phyloP scores from a whole-genome alignment of 495 filamentous ascomycete species.

The Gamarada debralockiae region DNA sequence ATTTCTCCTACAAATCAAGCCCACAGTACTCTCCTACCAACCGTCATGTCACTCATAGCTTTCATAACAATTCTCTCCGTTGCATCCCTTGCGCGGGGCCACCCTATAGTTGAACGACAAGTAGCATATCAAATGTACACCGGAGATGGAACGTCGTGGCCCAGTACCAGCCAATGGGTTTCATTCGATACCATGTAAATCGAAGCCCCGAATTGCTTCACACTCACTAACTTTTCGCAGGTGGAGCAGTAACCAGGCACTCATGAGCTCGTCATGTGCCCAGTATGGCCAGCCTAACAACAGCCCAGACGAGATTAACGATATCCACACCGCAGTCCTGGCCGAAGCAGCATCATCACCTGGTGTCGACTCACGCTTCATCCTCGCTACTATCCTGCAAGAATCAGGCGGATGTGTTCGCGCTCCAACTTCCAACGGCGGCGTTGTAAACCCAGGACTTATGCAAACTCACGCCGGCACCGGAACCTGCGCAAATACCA shows the following conservation, averaged over 20 bases:
- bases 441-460: slow-evolving; percentile 48
- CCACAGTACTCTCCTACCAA: too few relatives aligned
- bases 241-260: slow-evolving; percentile 5
- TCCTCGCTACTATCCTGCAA: slow-evolving; percentile 50
- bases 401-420: slow-evolving; percentile 57
- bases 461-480: slow-evolving; percentile 51
- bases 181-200: not conserved
- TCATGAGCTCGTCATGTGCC: slow-evolving; percentile 20
- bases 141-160: not conserved
- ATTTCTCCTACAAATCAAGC: too few relatives aligned
- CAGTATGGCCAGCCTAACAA: slow-evolving; percentile 21
- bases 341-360: slow-evolving; percentile 30
- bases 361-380: slow-evolving; percentile 37
- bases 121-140: not conserved
- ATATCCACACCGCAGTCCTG: slow-evolving; percentile 37
- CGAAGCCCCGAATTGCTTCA: not conserved
- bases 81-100: too few relatives aligned
- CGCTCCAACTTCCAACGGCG: slow-evolving; percentile 36
- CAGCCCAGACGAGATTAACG: slow-evolving; percentile 30
- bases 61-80: too few relatives aligned
- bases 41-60: too few relatives aligned
- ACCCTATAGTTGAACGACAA: too few relatives aligned
- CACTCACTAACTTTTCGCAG: not conserved
- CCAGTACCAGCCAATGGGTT: not conserved
- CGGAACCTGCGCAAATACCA: slow-evolving; percentile 40